Conservation (phyloP, 2,329 filamentous ascomycete species). For the Fusarium stilboides region DNA sequence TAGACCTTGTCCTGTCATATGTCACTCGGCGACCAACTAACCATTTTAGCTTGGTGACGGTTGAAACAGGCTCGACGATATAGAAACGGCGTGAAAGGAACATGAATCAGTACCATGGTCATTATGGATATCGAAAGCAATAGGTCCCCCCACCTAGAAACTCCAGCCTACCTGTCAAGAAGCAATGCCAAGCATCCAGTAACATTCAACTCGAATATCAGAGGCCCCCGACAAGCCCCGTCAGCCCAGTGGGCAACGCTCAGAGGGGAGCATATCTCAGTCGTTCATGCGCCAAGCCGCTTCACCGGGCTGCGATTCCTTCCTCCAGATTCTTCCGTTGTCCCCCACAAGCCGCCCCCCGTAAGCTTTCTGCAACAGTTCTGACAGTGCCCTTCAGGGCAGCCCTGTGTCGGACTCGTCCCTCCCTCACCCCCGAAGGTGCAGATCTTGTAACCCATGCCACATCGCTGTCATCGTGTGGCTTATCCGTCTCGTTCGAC, state of each 20-base stretch:
- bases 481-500: slow-evolving; percentile 2
- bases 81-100: slow-evolving; percentile 1
- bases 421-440: slow-evolving; percentile 18
- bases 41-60: not conserved
- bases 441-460: slow-evolving; percentile 36
- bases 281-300: slow-evolving; percentile 42
- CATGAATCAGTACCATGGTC: slow-evolving; percentile 20
- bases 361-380: slow-evolving; percentile 10
- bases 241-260: slow-evolving; percentile 19
- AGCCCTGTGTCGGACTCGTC: slow-evolving; percentile 5
- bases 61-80: slow-evolving; percentile 5
- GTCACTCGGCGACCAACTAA: slow-evolving; percentile 3
- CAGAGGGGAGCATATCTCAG: slow-evolving; percentile 13
- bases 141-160: slow-evolving; percentile 4
- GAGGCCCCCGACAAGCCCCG: slow-evolving; percentile 1
- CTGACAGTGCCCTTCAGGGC: slow-evolving; percentile 1
- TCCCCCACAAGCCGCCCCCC: slow-evolving; percentile 19
- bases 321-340: slow-evolving; percentile 12
- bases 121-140: slow-evolving; percentile 11
- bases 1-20: not conserved
- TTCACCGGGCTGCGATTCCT: slow-evolving; percentile 29
- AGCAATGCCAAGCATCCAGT: slow-evolving; percentile 6
- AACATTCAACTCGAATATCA: not conserved
- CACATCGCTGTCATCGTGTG: slow-evolving; percentile 1
- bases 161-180: slow-evolving; percentile 5